Evolutionary conservation across 805 yeast genomes (phyloP).

Genomic region (Helenozyma baotianmanensis): DNA sequence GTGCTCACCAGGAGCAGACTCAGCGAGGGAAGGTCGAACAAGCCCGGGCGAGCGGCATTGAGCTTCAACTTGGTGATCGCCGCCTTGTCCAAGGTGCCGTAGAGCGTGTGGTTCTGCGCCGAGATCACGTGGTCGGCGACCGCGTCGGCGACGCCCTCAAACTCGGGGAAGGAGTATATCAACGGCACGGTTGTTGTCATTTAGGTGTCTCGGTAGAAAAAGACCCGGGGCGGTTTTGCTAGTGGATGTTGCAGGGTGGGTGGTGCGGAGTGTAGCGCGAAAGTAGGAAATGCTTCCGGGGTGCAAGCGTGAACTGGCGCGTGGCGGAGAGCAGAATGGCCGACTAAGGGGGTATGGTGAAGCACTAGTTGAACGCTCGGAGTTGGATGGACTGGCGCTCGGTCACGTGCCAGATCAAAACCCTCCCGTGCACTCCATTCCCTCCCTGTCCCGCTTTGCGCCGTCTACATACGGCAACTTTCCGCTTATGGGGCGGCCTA

Average conservation of each 20-base stretch:
- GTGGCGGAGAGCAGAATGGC: background rate
- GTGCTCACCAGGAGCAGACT: conserved; percentile 1
- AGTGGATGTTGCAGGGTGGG: background rate
- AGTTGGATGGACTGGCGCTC: too few relatives aligned
- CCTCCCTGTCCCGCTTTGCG: too few relatives aligned
- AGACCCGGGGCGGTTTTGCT: background rate
- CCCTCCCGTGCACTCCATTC: too few relatives aligned
- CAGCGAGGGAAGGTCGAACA: conserved; percentile 9
- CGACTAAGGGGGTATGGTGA: too few relatives aligned
- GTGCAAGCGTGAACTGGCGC: background rate
- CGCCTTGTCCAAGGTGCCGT: conserved; percentile 34
- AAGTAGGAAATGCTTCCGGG: background rate
- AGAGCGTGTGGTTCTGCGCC: conserved; percentile 75
- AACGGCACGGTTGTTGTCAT: conserved; percentile 95
- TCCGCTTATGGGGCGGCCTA: too few relatives aligned
- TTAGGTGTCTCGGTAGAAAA: too few relatives aligned
- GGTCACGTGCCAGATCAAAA: too few relatives aligned
- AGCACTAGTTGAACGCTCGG: too few relatives aligned
- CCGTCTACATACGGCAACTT: too few relatives aligned
- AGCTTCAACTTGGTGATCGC: conserved; percentile 31
- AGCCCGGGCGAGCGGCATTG: conserved; percentile 16
- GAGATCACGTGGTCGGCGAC: conserved; percentile 91
- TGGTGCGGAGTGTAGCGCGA: background rate
- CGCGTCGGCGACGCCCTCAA: conserved; percentile 89
- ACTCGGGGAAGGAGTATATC: conserved; percentile 87